Conservation (phyloP, 192 early-diverging fungal genomes). For the Neocallimastix lanati region DNA sequence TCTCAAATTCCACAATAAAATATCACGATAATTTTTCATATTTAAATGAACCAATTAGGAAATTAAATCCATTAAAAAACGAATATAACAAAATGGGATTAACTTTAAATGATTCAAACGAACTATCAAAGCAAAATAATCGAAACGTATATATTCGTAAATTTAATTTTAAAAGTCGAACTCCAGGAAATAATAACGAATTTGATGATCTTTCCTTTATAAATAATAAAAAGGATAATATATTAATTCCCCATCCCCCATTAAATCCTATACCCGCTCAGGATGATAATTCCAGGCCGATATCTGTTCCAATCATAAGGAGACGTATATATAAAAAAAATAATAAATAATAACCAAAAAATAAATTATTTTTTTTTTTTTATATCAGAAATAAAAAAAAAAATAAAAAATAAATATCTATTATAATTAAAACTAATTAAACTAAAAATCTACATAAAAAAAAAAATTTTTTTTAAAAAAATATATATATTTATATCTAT, state of each 20-base stretch:
- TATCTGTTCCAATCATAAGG: neutral
- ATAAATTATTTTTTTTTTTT: too few relatives aligned
- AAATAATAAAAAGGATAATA: neutral
- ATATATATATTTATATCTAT: too few relatives aligned
- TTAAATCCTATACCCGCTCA: neutral
- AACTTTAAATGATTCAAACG: neutral
- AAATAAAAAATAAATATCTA: too few relatives aligned
- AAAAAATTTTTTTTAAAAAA: too few relatives aligned
- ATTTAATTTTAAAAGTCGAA: neutral
- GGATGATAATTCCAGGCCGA: neutral
- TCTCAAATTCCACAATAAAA: neutral
- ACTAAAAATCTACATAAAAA: too few relatives aligned
- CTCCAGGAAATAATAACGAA: neutral
- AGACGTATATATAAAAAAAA: neutral
- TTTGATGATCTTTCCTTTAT: neutral
- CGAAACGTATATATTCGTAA: neutral
- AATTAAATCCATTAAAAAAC: neutral
- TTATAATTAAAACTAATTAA: too few relatives aligned
- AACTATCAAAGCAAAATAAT: neutral
- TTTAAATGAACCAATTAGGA: neutral
- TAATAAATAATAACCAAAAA: too few relatives aligned
- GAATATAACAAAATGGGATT: neutral
- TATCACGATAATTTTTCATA: too few relatives aligned
- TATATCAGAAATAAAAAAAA: too few relatives aligned
- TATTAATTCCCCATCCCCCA: neutral